These are phyloP conservation scores for Trichosporon coremiiforme DNA, from an alignment of 1,284 basidiomycete genomes.

Conservation along the genomic window DNA sequence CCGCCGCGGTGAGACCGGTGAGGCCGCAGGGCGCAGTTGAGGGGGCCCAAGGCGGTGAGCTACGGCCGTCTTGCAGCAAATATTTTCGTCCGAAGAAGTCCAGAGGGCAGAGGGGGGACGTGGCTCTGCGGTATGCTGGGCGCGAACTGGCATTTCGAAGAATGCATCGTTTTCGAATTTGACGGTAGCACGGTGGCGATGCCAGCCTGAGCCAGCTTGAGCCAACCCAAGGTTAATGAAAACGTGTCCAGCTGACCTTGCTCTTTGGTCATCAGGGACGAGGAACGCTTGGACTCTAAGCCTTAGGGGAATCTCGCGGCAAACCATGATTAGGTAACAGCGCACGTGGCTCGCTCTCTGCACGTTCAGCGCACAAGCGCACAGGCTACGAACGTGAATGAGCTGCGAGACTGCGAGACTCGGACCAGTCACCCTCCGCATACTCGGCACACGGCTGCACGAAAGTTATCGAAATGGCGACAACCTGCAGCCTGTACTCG, in stretches of 20 bases:
- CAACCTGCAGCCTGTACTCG: background rate
- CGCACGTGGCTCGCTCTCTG: background rate
- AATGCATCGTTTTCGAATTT: background rate
- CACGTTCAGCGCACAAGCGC: background rate
- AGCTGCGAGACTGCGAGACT: too few relatives aligned
- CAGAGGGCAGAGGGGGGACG: too few relatives aligned
- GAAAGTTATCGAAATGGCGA: background rate
- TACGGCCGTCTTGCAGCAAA: too few relatives aligned
- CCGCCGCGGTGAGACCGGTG: too few relatives aligned
- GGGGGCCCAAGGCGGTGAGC: too few relatives aligned
- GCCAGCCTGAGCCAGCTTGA: background rate
- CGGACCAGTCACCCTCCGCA: conserved; percentile 1
- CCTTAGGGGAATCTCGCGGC: background rate
- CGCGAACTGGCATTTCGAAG: too few relatives aligned
- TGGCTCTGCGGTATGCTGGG: background rate
- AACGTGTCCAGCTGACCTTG: conserved; percentile 1
- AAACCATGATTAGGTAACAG: background rate
- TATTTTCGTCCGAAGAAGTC: too few relatives aligned
- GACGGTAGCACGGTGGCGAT: background rate
- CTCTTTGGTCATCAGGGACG: background rate
- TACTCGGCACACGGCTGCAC: background rate
- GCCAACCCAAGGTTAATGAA: background rate
- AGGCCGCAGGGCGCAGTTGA: too few relatives aligned
- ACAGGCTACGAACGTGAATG: background rate
- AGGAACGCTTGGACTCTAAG: background rate